These are phyloP conservation scores for Rhizopogon sp. DNA, from an alignment of 768 basidiomycete genomes.

Conservation along the genomic window DNA sequence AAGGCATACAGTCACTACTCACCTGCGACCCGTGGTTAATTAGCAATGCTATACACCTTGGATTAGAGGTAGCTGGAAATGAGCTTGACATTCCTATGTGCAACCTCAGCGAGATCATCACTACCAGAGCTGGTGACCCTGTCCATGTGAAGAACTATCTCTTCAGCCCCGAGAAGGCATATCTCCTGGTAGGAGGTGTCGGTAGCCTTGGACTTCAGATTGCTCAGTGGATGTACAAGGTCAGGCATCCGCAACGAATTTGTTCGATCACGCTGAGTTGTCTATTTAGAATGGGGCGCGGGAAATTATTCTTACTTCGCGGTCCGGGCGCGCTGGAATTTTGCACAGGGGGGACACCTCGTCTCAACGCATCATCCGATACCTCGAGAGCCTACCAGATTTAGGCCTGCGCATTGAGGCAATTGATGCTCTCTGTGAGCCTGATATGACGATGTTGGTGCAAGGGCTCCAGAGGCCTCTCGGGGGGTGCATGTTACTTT, in stretches of 20 bases:
- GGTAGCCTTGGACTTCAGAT: constrained; percentile 22
- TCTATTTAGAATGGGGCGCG: constrained; percentile 14
- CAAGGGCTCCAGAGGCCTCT: background rate
- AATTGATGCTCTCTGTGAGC: background rate
- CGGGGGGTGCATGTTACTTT: background rate
- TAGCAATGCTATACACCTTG: background rate
- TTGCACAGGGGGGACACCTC: background rate
- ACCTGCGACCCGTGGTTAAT: background rate
- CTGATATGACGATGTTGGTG: background rate
- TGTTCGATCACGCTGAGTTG: background rate
- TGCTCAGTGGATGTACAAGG: constrained; percentile 27
- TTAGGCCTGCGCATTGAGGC: background rate
- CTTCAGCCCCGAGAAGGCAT: constrained; percentile 25
- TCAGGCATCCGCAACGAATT: background rate
- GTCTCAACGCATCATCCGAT: background rate
- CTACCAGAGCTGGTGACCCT: background rate
- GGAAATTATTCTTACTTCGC: constrained; percentile 25
- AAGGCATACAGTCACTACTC: background rate
- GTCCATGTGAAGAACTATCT: constrained; percentile 13
- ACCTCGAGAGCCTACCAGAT: background rate
- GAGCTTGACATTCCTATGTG: background rate
- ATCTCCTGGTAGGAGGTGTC: constrained; percentile 19
- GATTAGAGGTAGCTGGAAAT: background rate
- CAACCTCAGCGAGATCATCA: background rate
- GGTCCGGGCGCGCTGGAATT: constrained; percentile 12